Percentiles rank a stretch among this genome's conserved stretches.
Conservation (phyloP, 1,284 basidiomycete species). For the Tilletia caries region DNA sequence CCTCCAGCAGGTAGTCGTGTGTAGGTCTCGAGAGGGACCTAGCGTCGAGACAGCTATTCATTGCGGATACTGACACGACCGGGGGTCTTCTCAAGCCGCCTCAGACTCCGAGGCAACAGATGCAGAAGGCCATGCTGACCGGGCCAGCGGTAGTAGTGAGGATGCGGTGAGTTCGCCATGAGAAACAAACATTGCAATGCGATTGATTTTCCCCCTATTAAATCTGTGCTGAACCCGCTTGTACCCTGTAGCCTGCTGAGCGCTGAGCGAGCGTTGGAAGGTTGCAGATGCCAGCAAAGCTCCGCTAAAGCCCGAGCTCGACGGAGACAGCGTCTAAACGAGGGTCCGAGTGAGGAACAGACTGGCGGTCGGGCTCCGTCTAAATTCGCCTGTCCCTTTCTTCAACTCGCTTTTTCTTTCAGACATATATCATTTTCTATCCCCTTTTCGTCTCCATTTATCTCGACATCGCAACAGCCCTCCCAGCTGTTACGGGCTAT, state of each 20-base stretch:
- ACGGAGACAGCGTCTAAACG: not conserved
- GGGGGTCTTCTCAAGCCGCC: not conserved
- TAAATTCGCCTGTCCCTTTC: no score
- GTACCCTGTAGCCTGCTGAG: not conserved
- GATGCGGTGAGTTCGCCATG: slow-evolving; percentile 13
- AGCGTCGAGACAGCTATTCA: not conserved
- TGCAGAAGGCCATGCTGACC: slow-evolving; percentile 7
- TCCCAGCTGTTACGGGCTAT: no score
- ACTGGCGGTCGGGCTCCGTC: no score
- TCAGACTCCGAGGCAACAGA: not conserved
- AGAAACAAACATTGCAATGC: no score
- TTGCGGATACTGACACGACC: not conserved
- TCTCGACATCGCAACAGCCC: no score
- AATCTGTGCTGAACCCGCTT: not conserved
- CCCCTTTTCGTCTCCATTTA: no score
- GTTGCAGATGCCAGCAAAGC: not conserved
- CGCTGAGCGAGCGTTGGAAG: slow-evolving; percentile 5
- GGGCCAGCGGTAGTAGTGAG: slow-evolving; percentile 9
- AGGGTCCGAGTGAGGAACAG: no score
- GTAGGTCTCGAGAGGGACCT: slow-evolving; percentile 14
- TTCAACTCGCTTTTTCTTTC: no score
- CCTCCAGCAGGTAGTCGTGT: slow-evolving; percentile 11
- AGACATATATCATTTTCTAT: no score
- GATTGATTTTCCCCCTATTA: no score
- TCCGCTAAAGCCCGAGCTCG: not conserved